Evolutionary conservation across 495 filamentous ascomycete genomes (phyloP), one percentile per base, ranked within the genome.

Genomic region (Aspergillus avenaceus): DNA sequence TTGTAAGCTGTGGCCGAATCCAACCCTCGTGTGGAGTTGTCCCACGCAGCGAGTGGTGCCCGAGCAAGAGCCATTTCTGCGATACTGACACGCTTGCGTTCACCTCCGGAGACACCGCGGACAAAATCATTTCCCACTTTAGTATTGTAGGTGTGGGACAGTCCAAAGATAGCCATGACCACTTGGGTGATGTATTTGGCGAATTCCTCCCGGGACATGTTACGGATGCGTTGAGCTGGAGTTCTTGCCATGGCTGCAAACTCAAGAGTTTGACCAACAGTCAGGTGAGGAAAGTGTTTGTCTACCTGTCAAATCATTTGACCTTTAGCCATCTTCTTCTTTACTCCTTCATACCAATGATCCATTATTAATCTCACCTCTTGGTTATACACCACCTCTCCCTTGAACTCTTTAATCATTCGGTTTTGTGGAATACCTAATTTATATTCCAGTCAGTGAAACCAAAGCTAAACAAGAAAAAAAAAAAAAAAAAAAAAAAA

Each of bases 1-100:
- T 90, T 84, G 42, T 93, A 74, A 0, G 90, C 90, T 0, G 88
- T 93, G 9, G 84, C 86, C 2, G 85, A 84, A 58, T 96, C 90
- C 25, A 95, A 72, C 26, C 90, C 90, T 50, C 90, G 80, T 3
- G 89, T 92, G 24, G 79, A 83, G 66, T 96, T 93, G 61, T 95
- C 90, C 87, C 88, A 93, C 4, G 80, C 85, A 34, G 79, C 75
- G 14, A 95, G 67, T 40, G 81, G 82, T 8, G 83, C 83, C 41
- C 84, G 82, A 8, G 83, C 83, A 16, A 89, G 69, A 60, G 89
- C 81, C 60, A 76, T 76, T 58, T 83, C 70, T 4, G 72, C 73
- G 36, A 76, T 74, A 60, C 61, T 63, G 12, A 73, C 69, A n/a
- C 69, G 82, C 72, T 92, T 93, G 22, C 88, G 71, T 63, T 96